A percentile compares a stretch with the other conserved stretches of the same genome.
These are phyloP conservation scores for Fragilaria crotonensis DNA, from an alignment of 108 stramenopile genomes.

Conservation along the genomic window DNA sequence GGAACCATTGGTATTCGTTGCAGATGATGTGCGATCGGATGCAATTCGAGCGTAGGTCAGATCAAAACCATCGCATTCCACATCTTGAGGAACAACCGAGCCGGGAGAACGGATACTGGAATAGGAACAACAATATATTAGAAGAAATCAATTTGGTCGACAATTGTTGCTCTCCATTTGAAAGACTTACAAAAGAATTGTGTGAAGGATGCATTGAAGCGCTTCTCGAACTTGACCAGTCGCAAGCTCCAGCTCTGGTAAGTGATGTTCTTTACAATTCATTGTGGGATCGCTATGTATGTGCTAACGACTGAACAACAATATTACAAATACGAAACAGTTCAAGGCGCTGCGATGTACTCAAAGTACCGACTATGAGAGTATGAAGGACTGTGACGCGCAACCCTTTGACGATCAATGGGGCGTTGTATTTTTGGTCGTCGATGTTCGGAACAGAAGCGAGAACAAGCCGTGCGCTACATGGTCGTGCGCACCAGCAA, in stretches of 20 bases:
- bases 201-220: constrained; percentile 76
- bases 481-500: too few relatives aligned
- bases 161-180: not conserved
- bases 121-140: not conserved
- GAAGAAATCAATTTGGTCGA: not conserved
- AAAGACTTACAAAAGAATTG: constrained; percentile 68
- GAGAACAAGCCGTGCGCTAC: too few relatives aligned
- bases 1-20: too few relatives aligned
- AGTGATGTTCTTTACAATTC: constrained; percentile 79
- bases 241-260: constrained; percentile 78
- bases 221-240: constrained; percentile 79
- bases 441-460: too few relatives aligned
- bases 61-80: constrained; percentile 76
- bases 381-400: too few relatives aligned
- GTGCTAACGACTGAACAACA: too few relatives aligned
- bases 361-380: too few relatives aligned
- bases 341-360: too few relatives aligned
- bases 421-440: too few relatives aligned
- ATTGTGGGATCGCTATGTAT: constrained; percentile 15
- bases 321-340: too few relatives aligned
- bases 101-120: constrained; percentile 73
- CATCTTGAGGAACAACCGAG: constrained; percentile 68
- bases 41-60: constrained; percentile 75
- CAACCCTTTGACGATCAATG: too few relatives aligned
- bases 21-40: too few relatives aligned